Conservation (phyloP, 805 yeast species). For the Tetrapisispora taiwanensis region DNA sequence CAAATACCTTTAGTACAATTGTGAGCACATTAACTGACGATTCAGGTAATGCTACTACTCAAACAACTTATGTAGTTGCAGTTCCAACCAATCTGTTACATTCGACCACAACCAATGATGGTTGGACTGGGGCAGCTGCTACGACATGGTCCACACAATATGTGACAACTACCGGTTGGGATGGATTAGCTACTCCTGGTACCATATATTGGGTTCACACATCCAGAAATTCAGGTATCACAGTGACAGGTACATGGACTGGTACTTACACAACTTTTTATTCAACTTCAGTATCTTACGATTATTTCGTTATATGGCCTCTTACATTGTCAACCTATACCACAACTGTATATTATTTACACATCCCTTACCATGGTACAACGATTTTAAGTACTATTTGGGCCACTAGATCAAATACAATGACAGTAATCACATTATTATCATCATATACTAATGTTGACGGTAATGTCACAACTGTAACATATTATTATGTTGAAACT, state of each 20-base stretch:
- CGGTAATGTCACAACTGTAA: constrained; percentile 7
- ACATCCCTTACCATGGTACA: neutral
- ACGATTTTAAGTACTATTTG: neutral
- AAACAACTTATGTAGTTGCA: neutral
- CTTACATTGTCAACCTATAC: neutral
- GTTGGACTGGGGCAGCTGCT: neutral
- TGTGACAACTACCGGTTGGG: neutral
- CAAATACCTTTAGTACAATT: neutral
- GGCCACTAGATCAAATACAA: constrained; percentile 2
- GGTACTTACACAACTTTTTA: constrained; percentile 3
- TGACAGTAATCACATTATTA: constrained; percentile 5
- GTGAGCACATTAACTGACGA: neutral
- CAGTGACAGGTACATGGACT: constrained; percentile 2
- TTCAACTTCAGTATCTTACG: neutral
- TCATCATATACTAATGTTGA: constrained; percentile 7
- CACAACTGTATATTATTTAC: neutral
- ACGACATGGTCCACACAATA: neutral
- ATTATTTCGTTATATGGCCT: neutral
- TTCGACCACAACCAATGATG: neutral
- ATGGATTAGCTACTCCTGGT: neutral
- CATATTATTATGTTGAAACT: constrained; percentile 7
- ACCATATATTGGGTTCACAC: neutral
- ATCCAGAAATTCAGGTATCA: neutral
- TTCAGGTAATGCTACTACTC: neutral
- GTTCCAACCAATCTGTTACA: neutral